Conservation (phyloP, 2,329 filamentous ascomycete species). For the Colletotrichum higginsianum region DNA sequence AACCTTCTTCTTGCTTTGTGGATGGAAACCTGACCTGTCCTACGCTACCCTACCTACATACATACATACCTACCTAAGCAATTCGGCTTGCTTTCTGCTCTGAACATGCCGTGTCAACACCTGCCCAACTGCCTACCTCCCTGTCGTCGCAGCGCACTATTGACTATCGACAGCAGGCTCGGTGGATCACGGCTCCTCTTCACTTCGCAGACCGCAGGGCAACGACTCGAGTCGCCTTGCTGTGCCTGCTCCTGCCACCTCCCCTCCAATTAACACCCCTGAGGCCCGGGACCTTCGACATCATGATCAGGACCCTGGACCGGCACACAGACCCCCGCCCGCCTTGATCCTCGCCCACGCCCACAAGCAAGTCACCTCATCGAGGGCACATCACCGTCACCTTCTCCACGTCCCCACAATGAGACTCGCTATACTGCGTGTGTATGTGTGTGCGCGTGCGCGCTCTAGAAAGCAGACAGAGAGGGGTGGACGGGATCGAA, state of each 20-base stretch:
- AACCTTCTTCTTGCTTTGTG: slow-evolving; percentile 1
- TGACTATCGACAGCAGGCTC: slow-evolving; percentile 21
- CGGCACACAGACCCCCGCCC: slow-evolving; percentile 29
- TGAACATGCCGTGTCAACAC: background rate
- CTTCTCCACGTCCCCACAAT: slow-evolving; percentile 41
- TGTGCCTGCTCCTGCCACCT: slow-evolving; percentile 3
- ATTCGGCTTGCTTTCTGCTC: slow-evolving; percentile 3
- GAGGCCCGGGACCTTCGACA: slow-evolving; percentile 26
- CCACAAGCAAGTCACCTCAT: slow-evolving; percentile 36
- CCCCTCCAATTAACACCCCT: slow-evolving; percentile 22
- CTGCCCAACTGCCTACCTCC: slow-evolving; percentile 27
- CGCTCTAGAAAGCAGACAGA: background rate
- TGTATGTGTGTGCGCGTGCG: too few relatives aligned
- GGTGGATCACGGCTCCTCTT: slow-evolving; percentile 9
- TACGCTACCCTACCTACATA: background rate
- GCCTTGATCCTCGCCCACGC: slow-evolving; percentile 25
- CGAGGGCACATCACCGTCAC: slow-evolving; percentile 38
- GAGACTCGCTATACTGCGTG: slow-evolving; percentile 7
- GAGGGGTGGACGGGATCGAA: background rate
- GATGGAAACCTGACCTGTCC: background rate
- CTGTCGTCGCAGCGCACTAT: slow-evolving; percentile 26
- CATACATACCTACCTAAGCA: background rate
- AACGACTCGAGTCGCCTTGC: background rate
- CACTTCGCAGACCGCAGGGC: slow-evolving; percentile 2
- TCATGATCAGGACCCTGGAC: slow-evolving; percentile 39